Percentiles rank a stretch among this genome's conserved stretches.
Conservation (phyloP, 1,284 basidiomycete genomes). For the Austroboletus novae-zelandiae region DNA sequence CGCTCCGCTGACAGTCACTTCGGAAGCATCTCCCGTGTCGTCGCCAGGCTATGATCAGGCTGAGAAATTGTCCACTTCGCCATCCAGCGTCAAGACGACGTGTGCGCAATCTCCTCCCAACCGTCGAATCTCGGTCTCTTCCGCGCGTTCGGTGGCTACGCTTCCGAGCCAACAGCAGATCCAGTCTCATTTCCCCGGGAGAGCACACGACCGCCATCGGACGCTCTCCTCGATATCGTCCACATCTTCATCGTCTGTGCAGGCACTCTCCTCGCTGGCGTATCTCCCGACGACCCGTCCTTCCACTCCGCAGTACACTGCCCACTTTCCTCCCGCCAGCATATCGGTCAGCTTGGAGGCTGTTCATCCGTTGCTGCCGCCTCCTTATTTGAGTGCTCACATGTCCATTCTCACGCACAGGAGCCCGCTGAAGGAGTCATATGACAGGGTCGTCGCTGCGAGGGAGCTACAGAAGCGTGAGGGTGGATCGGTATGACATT, state of each 20-base stretch:
- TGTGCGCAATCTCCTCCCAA: constrained; percentile 23
- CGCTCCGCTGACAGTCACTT: constrained; percentile 59
- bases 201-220: constrained; percentile 52
- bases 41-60: constrained; percentile 34
- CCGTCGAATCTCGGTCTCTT: constrained; percentile 65
- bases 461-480: constrained; percentile 38
- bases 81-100: constrained; percentile 38
- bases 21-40: constrained; percentile 46
- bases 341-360: constrained; percentile 50
- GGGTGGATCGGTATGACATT: constrained; percentile 1
- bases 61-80: constrained; percentile 32
- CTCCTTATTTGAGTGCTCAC: constrained; percentile 66
- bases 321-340: constrained; percentile 55
- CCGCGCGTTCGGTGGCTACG: constrained; percentile 59
- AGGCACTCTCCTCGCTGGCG: constrained; percentile 63
- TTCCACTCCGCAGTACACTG: constrained; percentile 48
- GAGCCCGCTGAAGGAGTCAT: constrained; percentile 65
- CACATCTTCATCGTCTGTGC: constrained; percentile 52
- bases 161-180: constrained; percentile 42
- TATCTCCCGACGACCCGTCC: constrained; percentile 54
- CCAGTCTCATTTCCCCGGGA: constrained; percentile 32
- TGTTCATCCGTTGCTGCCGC: constrained; percentile 65
- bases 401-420: constrained; percentile 61
- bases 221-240: constrained; percentile 66
- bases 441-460: constrained; percentile 62